Evolutionary conservation across 2,329 filamentous ascomycete genomes (phyloP), one percentile per base, ranked within the genome.

Genomic region (Curvularia spicifera): DNA sequence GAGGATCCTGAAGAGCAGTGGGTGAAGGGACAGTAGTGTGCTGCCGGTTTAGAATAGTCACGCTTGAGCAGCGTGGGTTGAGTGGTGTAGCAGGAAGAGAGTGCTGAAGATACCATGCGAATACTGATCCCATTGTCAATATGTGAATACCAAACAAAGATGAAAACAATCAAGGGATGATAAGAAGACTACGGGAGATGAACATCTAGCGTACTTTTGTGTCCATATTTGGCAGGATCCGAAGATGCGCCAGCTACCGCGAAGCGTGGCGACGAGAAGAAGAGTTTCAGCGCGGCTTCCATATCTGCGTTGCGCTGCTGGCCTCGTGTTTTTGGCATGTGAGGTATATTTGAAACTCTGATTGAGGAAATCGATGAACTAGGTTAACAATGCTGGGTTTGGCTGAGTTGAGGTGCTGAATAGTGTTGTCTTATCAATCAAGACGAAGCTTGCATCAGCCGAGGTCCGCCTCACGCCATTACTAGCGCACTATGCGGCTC

Each of bases 221-320:
- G 90, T 24, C 95, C 94, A 72, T 90, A 97, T 77, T 97, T 97
- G 73, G 83, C 81, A 40, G 90, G 83, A 78, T 96, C 92, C 51
- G 90, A 91, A 74, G 90, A 94, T 37, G 94, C 94, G 69, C 94
- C 94, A 20, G 93, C 92, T 28, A 97, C 94, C 57, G 94, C 93
- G 76, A 94, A 97, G 65, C 85, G 83, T 26, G 89, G 86, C 7
- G 89, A 89, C 3, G 86, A 83, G 81, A 97, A 96, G 83, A 97
- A 97, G 12, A 84, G 83, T 63, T 87, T 87, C 45, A 92, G 88
- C 45, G 89, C 85, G 46, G 87, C 83, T 74, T 93, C 88, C 80
- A 90, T 91, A 8, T 71, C 66, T 59, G 53, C 51, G 54, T 61
- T 56, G 26, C 60, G 66, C 29, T 63, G 64, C 52, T 73, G 70